Base-by-base conservation (phyloP, 306 rosid genomes). In the Crotalaria pallida region DNA sequence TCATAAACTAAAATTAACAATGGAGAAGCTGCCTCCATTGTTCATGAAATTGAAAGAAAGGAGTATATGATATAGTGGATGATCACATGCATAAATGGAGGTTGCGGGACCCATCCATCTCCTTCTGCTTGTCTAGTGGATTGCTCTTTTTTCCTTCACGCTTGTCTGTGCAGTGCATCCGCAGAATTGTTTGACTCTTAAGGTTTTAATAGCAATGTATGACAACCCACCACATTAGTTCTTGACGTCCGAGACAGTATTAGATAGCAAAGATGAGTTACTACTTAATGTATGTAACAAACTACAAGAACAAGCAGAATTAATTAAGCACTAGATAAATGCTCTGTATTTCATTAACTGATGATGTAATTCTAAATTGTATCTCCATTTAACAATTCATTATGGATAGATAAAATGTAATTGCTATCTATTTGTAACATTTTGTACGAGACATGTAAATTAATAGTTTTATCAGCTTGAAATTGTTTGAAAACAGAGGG, bases 41-140 rank as follows among this genome's bases (percentile, higher is more conserved):
- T 16, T 10, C 18, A 61, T 43, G 77, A 34, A 51, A 60, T 60
- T 36, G 53, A 34, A 34, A 49, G 51, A n/a, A n/a, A n/a, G n/a
- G n/a, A n/a, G n/a, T n/a, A n/a, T 40, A 17, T 12, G 5, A 27
- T 21, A 3, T 56, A 76, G 86, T 81, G 89, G 84, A 57, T 3
- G 60, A 40, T 82, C 84, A 82, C 84, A 82, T 79, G 79, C 65
- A 73, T 64, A 36, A 49, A 44, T 31, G 1, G 58, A 65, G 47
- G 33, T 49, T 56, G 78, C 47, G 80, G 91, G 84, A 34, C 81
- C 88, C 77, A 71, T 58, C 83, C 88, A 83, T 78, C 69, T 65
- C 65, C 7, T 79, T 76, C 67, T 83, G 88, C 72, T 86, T 18
- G 10, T 10, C 1, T 73, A 81, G 88, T 86, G 88, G 88, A 61